phyloP scores from a whole-genome alignment of 345 rosid genomes.

The Murraya koenigii region DNA sequence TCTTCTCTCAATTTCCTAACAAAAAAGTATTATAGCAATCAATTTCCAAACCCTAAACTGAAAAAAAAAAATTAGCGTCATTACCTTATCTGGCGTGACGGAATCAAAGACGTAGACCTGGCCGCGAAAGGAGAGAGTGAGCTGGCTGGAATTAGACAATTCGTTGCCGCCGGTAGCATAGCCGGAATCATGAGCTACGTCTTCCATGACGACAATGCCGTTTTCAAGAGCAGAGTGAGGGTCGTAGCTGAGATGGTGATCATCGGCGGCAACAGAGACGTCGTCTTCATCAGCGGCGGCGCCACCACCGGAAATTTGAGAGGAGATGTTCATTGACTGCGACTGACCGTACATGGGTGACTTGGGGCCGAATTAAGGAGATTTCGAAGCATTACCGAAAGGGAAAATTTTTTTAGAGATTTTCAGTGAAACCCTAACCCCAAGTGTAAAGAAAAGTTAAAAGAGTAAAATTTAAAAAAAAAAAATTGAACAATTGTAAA shows the following conservation, averaged over 20 bases:
- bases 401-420: not conserved
- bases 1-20: not conserved
- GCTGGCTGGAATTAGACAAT: slow-evolving; percentile 49
- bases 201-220: slow-evolving; percentile 43
- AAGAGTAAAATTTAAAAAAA: not conserved
- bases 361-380: not conserved
- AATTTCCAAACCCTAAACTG: not conserved
- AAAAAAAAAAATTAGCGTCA: not conserved
- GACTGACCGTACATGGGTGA: slow-evolving; percentile 60
- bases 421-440: slow-evolving; percentile 28
- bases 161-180: slow-evolving; percentile 38
- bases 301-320: slow-evolving; percentile 32
- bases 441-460: not conserved
- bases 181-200: slow-evolving; percentile 50
- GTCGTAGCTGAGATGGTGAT: slow-evolving; percentile 35
- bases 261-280: slow-evolving; percentile 38
- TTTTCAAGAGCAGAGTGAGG: slow-evolving; percentile 44
- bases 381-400: slow-evolving; percentile 34
- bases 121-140: slow-evolving; percentile 81
- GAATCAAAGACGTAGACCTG: slow-evolving; percentile 89
- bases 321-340: slow-evolving; percentile 49
- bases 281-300: slow-evolving; percentile 30
- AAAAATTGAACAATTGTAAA: not conserved
- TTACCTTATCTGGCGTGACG: slow-evolving; percentile 78
- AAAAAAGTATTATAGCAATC: not conserved